These are phyloP conservation scores for Colletotrichum neosansevieriae DNA, from an alignment of 2,329 filamentous ascomycete species.

Conservation along the genomic window DNA sequence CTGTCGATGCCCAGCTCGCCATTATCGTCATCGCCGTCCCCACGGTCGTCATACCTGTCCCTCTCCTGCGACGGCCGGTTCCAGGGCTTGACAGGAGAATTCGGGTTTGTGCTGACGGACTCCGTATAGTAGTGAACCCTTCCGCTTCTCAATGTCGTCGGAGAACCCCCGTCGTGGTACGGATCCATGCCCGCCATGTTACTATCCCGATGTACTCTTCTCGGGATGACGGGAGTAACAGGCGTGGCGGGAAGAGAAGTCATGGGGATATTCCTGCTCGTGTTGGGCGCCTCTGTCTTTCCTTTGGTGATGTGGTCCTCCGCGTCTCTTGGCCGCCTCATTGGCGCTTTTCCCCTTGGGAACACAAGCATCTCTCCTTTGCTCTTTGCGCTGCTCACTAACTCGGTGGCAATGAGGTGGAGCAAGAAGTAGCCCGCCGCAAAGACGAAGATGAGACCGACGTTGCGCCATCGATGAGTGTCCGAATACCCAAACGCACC, in stretches of 20 bases:
- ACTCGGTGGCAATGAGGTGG: slow-evolving; percentile 33
- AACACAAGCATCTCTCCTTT: slow-evolving; percentile 37
- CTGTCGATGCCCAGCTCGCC: slow-evolving; percentile 45
- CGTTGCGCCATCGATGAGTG: slow-evolving; percentile 28
- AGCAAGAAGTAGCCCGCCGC: slow-evolving; percentile 8
- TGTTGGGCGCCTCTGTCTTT: slow-evolving; percentile 20
- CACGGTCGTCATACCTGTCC: neutral
- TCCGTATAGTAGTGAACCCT: neutral
- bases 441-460: slow-evolving; percentile 33
- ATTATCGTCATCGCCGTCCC: neutral
- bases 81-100: neutral
- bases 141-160: neutral
- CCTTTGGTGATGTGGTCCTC: slow-evolving; percentile 28
- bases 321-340: neutral
- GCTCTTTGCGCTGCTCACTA: slow-evolving; percentile 23
- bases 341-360: slow-evolving; percentile 19
- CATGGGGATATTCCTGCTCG: neutral
- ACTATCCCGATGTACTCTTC: neutral
- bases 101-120: neutral
- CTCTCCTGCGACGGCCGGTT: neutral
- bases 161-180: slow-evolving; percentile 12
- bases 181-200: neutral
- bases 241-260: slow-evolving; percentile 2
- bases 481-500: slow-evolving; percentile 24
- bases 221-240: neutral